Percentiles rank a stretch among this genome's conserved stretches.
These are phyloP conservation scores for Tolypocladium endophyticum DNA, from an alignment of 2,329 filamentous ascomycete species.

Conservation along the genomic window DNA sequence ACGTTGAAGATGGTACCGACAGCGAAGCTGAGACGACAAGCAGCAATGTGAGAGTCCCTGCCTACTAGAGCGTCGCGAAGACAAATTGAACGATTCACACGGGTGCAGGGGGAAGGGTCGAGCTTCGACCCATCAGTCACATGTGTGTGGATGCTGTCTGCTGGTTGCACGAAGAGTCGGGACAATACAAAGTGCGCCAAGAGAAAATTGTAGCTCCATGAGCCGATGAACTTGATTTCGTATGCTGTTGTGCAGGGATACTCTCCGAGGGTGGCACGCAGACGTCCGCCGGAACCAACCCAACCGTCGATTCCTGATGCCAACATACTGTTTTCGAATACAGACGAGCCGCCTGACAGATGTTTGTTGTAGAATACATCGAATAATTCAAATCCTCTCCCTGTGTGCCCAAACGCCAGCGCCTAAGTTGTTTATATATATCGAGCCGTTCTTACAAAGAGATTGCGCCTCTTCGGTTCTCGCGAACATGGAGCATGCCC, in stretches of 20 bases:
- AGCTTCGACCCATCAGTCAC: background rate
- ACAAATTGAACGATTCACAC: background rate
- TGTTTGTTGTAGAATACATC: no score
- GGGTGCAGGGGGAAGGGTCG: background rate
- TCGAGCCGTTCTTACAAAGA: constrained; percentile 40
- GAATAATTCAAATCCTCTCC: background rate
- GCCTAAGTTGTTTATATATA: background rate
- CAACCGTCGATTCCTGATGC: background rate
- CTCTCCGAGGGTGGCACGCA: background rate
- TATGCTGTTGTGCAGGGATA: background rate
- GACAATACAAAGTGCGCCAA: no score
- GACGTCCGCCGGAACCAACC: background rate
- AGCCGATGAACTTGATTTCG: background rate
- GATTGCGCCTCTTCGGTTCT: constrained; percentile 76
- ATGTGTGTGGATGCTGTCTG: background rate
- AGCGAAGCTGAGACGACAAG: background rate
- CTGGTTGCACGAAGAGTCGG: background rate
- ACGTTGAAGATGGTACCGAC: background rate
- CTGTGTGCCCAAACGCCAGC: background rate
- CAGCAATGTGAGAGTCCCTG: background rate
- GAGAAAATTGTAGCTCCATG: background rate
- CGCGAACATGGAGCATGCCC: constrained; percentile 74
- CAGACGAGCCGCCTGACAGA: background rate
- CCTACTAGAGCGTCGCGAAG: background rate
- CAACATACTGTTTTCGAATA: background rate